Conservation (phyloP, 345 rosid species). For the Kernera saxatilis region DNA sequence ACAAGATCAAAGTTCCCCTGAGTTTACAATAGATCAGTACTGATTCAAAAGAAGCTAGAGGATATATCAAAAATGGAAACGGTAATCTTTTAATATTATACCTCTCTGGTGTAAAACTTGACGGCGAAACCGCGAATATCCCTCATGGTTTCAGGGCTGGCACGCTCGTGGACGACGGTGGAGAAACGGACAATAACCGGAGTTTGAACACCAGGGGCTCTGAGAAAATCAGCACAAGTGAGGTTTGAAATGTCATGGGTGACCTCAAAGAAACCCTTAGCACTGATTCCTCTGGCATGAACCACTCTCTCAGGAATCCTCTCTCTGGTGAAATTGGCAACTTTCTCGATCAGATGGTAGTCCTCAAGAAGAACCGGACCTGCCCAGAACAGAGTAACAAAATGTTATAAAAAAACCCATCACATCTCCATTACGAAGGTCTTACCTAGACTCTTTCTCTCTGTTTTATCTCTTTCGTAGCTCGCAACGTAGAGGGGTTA, state of each 20-base stretch:
- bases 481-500: not conserved
- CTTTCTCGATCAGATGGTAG: slow-evolving; percentile 86
- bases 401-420: not conserved
- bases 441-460: not conserved
- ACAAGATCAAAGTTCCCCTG: slow-evolving; percentile 99
- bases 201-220: slow-evolving; percentile 94
- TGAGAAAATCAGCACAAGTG: slow-evolving; percentile 93
- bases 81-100: not conserved
- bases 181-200: slow-evolving; percentile 97
- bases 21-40: slow-evolving; percentile 23
- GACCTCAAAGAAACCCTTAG: slow-evolving; percentile 97
- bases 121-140: slow-evolving; percentile 98
- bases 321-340: slow-evolving; percentile 91
- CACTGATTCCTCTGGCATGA: slow-evolving; percentile 98
- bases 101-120: slow-evolving; percentile 99
- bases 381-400: slow-evolving; percentile 18
- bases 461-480: not conserved
- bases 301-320: slow-evolving; percentile 97
- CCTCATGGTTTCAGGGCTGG: slow-evolving; percentile 95
- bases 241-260: slow-evolving; percentile 84
- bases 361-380: slow-evolving; percentile 99
- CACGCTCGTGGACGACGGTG: slow-evolving; percentile 95
- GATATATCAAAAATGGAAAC: not conserved
- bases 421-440: not conserved
- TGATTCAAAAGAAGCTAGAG: not conserved